Evolutionary conservation across 2,329 filamentous ascomycete species (phyloP).

Genomic region (Tolypocladium sp.): DNA sequence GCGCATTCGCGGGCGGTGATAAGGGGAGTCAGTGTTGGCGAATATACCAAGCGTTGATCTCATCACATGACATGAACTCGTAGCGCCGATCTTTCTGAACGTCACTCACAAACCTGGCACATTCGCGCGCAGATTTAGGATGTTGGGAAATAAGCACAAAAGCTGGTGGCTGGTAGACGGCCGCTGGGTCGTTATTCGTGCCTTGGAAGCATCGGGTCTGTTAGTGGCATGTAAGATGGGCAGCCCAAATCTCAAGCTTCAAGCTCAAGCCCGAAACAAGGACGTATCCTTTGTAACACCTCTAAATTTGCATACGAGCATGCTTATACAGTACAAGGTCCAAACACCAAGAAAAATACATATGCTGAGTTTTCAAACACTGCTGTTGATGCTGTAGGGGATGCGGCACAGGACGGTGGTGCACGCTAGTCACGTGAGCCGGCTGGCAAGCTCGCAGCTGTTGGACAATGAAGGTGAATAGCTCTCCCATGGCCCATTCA

Average conservation of each 20-base stretch:
- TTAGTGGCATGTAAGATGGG: background rate
- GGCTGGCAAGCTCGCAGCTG: background rate
- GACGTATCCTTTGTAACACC: background rate
- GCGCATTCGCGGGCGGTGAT: slow-evolving; percentile 35
- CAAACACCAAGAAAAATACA: background rate
- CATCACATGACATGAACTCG: background rate
- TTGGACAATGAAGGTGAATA: background rate
- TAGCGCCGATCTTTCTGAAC: background rate
- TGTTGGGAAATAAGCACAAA: too few relatives aligned
- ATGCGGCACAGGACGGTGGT: background rate
- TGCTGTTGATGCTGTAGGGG: background rate
- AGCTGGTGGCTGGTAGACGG: background rate
- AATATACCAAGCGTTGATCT: background rate
- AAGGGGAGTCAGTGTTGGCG: background rate
- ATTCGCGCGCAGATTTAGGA: background rate
- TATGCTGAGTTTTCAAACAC: background rate
- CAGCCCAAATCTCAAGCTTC: background rate
- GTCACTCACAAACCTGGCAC: background rate
- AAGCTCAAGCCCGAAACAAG: background rate
- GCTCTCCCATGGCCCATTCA: background rate
- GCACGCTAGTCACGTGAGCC: background rate
- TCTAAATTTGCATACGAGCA: background rate
- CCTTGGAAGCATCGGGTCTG: background rate
- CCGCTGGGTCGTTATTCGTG: background rate
- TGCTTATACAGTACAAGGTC: background rate